A percentile compares a stretch with the other conserved stretches of the same genome.
phyloP scores from a whole-genome alignment of 352 stramenopile species.

The Globisporangium uncinulatum region DNA sequence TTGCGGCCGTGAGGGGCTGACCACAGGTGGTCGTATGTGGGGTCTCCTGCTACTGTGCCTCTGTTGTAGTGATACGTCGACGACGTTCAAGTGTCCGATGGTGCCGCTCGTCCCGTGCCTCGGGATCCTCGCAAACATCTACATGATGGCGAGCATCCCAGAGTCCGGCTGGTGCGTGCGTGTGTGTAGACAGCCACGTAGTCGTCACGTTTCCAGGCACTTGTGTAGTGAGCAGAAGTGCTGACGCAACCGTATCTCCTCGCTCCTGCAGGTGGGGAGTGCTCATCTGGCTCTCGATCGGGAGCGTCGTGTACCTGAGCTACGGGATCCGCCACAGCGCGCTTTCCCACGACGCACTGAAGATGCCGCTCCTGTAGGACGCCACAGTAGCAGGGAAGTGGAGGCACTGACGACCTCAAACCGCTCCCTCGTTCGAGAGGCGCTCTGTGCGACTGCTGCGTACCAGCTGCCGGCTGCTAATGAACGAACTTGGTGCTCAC shows the following conservation, averaged over 20 bases:
- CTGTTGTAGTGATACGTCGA: constrained; percentile 16
- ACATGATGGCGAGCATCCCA: constrained; percentile 58
- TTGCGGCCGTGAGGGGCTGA: no score
- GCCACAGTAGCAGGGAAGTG: background rate
- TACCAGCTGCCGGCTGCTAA: no score
- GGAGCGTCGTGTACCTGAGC: constrained; percentile 62
- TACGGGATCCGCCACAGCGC: constrained; percentile 78
- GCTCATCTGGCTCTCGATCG: constrained; percentile 56
- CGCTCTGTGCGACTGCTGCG: no score
- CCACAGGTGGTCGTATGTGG: no score
- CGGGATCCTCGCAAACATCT: constrained; percentile 62
- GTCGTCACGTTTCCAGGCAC: no score
- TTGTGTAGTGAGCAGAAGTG: no score
- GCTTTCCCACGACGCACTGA: constrained; percentile 23
- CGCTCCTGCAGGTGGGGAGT: constrained; percentile 51
- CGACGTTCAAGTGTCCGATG: constrained; percentile 53
- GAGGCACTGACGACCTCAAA: no score
- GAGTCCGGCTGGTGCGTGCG: constrained; percentile 41
- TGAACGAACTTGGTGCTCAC: no score
- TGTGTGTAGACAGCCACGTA: no score
- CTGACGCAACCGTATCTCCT: background rate
- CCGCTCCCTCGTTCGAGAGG: no score
- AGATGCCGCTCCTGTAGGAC: constrained; percentile 15
- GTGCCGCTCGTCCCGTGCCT: constrained; percentile 55
- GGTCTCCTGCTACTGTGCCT: no score